Evolutionary conservation across 163 green algal species (phyloP).

Genomic region (Chlorella variabilis): DNA sequence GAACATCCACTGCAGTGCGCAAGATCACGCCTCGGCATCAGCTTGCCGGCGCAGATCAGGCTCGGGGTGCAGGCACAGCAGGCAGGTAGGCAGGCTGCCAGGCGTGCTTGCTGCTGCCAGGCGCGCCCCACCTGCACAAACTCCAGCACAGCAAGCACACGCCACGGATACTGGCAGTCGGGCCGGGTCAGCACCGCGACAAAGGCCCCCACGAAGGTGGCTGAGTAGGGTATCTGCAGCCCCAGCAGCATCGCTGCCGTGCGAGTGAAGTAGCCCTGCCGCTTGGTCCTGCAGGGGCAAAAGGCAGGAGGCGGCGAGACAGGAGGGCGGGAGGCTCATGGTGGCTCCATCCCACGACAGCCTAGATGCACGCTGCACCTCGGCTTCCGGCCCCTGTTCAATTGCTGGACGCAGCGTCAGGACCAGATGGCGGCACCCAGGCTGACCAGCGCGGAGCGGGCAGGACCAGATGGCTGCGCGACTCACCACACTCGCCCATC

Average conservation of each 20-base stretch:
- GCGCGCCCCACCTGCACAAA: background rate
- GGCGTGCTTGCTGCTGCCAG: too few species aligned
- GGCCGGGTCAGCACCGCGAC: background rate
- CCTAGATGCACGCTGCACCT: too few species aligned
- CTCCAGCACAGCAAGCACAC: background rate
- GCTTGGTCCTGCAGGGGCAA: background rate
- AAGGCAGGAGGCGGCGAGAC: background rate
- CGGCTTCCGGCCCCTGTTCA: too few species aligned
- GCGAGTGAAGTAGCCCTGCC: background rate
- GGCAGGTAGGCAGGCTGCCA: too few species aligned
- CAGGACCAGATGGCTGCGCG: background rate
- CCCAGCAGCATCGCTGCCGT: background rate
- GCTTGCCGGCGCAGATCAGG: background rate
- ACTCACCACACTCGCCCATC: background rate
- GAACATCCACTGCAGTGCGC: background rate
- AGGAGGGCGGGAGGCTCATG: background rate
- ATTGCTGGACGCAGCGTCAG: too few species aligned
- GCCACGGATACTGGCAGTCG: background rate
- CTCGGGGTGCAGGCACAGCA: too few species aligned
- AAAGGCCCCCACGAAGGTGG: background rate
- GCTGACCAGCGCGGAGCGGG: too few species aligned
- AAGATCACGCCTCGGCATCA: background rate
- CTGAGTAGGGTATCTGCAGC: background rate
- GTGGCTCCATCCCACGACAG: too few species aligned
- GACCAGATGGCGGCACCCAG: too few species aligned